phyloP scores from a whole-genome alignment of 1,284 basidiomycete species.

The Cutaneotrichosporon mucoides region DNA sequence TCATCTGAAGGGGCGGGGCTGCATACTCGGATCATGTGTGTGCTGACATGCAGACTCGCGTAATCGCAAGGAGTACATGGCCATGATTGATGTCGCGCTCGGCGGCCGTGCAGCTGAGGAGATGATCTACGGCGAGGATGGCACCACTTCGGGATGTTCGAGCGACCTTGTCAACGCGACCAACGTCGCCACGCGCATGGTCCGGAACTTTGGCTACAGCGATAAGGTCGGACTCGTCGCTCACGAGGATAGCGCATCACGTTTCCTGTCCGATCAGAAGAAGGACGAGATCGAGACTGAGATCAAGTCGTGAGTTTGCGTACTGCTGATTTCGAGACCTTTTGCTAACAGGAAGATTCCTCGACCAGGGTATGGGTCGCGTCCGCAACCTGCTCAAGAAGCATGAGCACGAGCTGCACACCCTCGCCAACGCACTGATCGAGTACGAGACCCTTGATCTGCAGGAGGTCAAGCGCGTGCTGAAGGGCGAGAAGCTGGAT shows the following conservation, averaged over 20 bases:
- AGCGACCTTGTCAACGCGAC: constrained; percentile 80
- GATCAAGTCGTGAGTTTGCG: constrained; percentile 69
- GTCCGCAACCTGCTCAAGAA: constrained; percentile 64
- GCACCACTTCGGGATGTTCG: constrained; percentile 83
- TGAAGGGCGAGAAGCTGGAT: constrained; percentile 69
- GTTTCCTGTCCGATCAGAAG: constrained; percentile 65
- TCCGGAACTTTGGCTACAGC: constrained; percentile 77
- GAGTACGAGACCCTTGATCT: constrained; percentile 89
- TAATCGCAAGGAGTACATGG: constrained; percentile 43
- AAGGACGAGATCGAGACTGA: constrained; percentile 80
- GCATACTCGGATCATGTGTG: too few relatives aligned
- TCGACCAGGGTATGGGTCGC: constrained; percentile 68
- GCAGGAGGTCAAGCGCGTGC: constrained; percentile 78
- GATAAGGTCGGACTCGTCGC: constrained; percentile 71
- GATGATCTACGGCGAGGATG: constrained; percentile 80
- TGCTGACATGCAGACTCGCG: constrained; percentile 38
- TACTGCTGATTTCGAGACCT: constrained; percentile 18
- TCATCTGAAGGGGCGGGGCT: too few relatives aligned
- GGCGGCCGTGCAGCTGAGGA: constrained; percentile 92
- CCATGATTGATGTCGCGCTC: constrained; percentile 79
- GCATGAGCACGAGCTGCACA: constrained; percentile 74
- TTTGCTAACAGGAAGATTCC: constrained; percentile 51
- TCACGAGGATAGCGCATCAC: constrained; percentile 67
- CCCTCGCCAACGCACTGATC: constrained; percentile 79
- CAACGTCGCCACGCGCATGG: constrained; percentile 76